These are phyloP conservation scores for Mixia osmundae DNA, from an alignment of 1,284 basidiomycete species.

Conservation along the genomic window DNA sequence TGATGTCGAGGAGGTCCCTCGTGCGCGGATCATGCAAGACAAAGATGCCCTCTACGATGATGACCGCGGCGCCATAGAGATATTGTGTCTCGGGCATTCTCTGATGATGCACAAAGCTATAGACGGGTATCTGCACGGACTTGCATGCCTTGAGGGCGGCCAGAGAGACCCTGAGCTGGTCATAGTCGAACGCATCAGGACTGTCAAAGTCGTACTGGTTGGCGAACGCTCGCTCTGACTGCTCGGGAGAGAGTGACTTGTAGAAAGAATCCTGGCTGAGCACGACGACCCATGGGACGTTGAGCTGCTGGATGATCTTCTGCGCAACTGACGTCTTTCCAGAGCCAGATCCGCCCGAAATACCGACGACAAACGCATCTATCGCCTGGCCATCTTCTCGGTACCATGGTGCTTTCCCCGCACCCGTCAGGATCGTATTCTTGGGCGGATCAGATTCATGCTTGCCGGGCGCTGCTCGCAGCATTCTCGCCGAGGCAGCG, in stretches of 20 bases:
- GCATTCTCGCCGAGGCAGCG: no score
- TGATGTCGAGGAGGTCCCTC: slow-evolving; percentile 69
- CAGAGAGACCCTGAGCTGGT: slow-evolving; percentile 65
- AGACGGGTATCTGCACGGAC: slow-evolving; percentile 50
- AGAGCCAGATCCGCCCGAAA: slow-evolving; percentile 39
- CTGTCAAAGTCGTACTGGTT: slow-evolving; percentile 52
- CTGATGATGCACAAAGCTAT: slow-evolving; percentile 81
- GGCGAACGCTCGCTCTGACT: slow-evolving; percentile 40
- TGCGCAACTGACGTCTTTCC: slow-evolving; percentile 67
- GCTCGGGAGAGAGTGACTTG: slow-evolving; percentile 48
- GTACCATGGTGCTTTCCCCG: slow-evolving; percentile 13
- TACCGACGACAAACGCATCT: slow-evolving; percentile 74
- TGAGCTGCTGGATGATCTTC: slow-evolving; percentile 55
- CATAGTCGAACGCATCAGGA: slow-evolving; percentile 78
- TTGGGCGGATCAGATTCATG: no score
- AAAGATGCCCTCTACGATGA: slow-evolving; percentile 89
- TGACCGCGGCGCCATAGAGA: slow-evolving; percentile 82
- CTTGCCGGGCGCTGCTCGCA: no score
- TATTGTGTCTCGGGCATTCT: slow-evolving; percentile 65
- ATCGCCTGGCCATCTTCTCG: slow-evolving; percentile 35
- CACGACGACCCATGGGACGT: slow-evolving; percentile 68
- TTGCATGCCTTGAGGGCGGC: slow-evolving; percentile 56
- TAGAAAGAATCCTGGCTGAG: slow-evolving; percentile 89
- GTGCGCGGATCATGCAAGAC: slow-evolving; percentile 46
- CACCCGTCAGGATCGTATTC: slow-evolving; percentile 9